Conservation (phyloP, 495 filamentous ascomycete species). For the Aspergillus heteromorphus region DNA sequence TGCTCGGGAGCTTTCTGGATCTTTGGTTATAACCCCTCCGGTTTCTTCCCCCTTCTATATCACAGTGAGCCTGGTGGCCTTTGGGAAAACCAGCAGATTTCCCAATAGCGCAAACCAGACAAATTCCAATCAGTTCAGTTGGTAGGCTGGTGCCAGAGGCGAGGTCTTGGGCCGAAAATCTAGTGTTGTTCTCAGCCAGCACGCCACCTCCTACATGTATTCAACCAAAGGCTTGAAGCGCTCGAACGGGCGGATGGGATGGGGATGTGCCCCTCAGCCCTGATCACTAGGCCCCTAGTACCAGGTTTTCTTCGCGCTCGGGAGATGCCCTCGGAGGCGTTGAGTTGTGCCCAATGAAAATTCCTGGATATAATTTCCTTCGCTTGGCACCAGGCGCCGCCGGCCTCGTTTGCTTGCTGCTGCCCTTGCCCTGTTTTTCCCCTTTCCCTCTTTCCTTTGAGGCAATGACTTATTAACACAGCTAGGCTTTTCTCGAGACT, state of each 20-base stretch:
- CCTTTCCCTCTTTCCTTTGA: background rate
- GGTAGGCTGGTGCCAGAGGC: background rate
- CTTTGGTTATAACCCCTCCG: no score
- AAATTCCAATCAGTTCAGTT: background rate
- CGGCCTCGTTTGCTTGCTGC: background rate
- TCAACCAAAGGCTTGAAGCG: no score
- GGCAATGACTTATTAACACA: background rate
- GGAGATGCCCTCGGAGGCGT: slow-evolving; percentile 4
- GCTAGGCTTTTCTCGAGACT: background rate
- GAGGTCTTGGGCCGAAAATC: background rate
- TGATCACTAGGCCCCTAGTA: background rate
- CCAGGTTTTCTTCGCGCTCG: slow-evolving; percentile 4
- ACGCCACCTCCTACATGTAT: no score
- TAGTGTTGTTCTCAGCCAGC: no score
- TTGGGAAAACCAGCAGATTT: background rate
- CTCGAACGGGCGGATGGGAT: no score
- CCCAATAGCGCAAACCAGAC: background rate
- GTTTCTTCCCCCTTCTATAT: no score
- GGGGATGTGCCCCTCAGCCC: no score
- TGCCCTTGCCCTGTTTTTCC: background rate
- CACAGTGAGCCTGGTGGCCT: background rate
- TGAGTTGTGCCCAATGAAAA: slow-evolving; percentile 24
- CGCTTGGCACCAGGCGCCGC: slow-evolving; percentile 19
- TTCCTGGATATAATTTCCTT: slow-evolving; percentile 26
- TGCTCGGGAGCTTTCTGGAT: no score